Percentiles rank a stretch among this genome's conserved stretches.
Conservation (phyloP, 768 basidiomycete species). For the Artomyces pyxidatus region DNA sequence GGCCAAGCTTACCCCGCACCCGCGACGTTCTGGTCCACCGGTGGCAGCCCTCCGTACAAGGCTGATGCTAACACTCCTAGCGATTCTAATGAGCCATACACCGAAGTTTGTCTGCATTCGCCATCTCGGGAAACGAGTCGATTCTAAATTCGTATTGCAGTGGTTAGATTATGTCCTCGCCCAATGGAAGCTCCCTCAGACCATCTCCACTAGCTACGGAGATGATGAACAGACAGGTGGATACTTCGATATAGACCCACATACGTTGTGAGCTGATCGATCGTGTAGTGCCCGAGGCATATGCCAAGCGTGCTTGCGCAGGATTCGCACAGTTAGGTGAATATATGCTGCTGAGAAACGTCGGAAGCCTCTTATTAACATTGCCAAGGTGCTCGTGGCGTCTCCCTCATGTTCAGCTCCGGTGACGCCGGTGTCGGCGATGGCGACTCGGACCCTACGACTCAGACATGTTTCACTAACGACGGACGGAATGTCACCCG, state of each 20-base stretch:
- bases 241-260: not conserved
- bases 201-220: constrained; percentile 67
- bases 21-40: constrained; percentile 17
- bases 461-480: constrained; percentile 49
- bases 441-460: constrained; percentile 42
- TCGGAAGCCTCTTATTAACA: not conserved
- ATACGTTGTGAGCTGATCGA: constrained; percentile 33
- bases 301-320: constrained; percentile 48
- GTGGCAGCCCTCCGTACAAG: constrained; percentile 17
- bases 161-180: no score
- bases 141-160: no score
- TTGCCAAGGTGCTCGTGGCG: constrained; percentile 48
- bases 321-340: constrained; percentile 56
- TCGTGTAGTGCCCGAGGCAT: constrained; percentile 42
- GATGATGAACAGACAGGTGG: constrained; percentile 65
- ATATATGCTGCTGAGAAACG: no score
- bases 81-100: constrained; percentile 13
- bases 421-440: constrained; percentile 72
- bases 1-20: constrained; percentile 19
- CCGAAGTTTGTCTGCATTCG: not conserved
- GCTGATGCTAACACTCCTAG: constrained; percentile 2
- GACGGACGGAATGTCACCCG: constrained; percentile 44
- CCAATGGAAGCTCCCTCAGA: constrained; percentile 39
- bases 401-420: constrained; percentile 59
- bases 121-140: no score